Conservation (phyloP, 306 rosid species). For the Prunus campanulata region DNA sequence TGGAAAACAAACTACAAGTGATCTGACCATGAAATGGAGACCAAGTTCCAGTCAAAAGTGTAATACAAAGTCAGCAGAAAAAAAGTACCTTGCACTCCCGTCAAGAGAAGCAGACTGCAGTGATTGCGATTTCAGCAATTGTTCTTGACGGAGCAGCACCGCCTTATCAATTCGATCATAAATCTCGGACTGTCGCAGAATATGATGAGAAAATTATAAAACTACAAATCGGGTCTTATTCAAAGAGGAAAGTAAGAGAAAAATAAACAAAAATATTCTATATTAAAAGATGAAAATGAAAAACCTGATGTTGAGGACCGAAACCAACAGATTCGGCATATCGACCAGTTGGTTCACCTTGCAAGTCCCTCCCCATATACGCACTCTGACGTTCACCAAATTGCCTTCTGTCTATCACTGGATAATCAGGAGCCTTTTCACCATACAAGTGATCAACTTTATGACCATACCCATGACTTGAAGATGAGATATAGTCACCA, state of each 20-base stretch:
- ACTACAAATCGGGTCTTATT: neutral
- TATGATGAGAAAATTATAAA: slow-evolving; percentile 13
- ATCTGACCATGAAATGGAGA: slow-evolving; percentile 19
- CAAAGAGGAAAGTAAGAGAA: neutral
- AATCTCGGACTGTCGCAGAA: slow-evolving; percentile 56
- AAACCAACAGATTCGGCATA: slow-evolving; percentile 73
- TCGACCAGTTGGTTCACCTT: slow-evolving; percentile 66
- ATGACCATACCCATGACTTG: slow-evolving; percentile 78
- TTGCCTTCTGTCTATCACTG: slow-evolving; percentile 80
- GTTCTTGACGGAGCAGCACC: slow-evolving; percentile 87
- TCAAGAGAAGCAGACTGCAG: slow-evolving; percentile 82
- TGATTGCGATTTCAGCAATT: slow-evolving; percentile 79
- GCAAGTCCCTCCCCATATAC: slow-evolving; percentile 73
- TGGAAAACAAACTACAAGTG: slow-evolving; percentile 16
- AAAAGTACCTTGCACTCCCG: slow-evolving; percentile 76
- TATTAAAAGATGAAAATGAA: slow-evolving; percentile 8
- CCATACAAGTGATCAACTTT: slow-evolving; percentile 73
- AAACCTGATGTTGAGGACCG: slow-evolving; percentile 81
- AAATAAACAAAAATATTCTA: neutral
- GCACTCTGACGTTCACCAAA: slow-evolving; percentile 81
- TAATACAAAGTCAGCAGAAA: slow-evolving; percentile 14
- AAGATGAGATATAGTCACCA: slow-evolving; percentile 69
- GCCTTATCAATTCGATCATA: slow-evolving; percentile 91
- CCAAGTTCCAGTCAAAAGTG: slow-evolving; percentile 16
- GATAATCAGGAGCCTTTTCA: slow-evolving; percentile 81